Evolutionary conservation across 106 monocot genomes (phyloP).

Genomic region (Allium cepa): DNA sequence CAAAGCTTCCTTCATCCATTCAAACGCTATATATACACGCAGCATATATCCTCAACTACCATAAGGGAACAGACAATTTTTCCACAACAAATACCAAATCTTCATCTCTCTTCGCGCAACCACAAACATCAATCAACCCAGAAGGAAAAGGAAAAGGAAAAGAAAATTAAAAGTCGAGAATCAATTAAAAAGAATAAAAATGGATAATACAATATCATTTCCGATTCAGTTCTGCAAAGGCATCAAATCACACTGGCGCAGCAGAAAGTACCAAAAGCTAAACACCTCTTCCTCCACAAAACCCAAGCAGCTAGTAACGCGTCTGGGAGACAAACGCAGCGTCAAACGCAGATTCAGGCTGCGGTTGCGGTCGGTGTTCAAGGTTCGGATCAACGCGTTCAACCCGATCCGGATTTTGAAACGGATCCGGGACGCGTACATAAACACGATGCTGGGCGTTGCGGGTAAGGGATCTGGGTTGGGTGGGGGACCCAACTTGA

Average conservation of each 20-base stretch:
- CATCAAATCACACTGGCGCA: conserved; percentile 36
- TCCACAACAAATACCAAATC: too few relatives aligned
- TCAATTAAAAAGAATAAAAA: not conserved
- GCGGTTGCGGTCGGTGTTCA: not conserved
- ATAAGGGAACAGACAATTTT: too few relatives aligned
- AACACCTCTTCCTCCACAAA: conserved; percentile 1
- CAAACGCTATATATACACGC: too few relatives aligned
- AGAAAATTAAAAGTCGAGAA: too few relatives aligned
- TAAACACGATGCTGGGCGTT: conserved; percentile 35
- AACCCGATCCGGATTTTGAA: conserved; percentile 19
- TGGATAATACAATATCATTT: conserved; percentile 22
- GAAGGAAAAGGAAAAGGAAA: too few relatives aligned
- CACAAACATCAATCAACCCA: too few relatives aligned
- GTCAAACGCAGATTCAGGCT: not conserved
- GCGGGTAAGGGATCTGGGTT: conserved; percentile 1
- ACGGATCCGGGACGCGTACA: conserved; percentile 27
- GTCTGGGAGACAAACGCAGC: conserved; percentile 6
- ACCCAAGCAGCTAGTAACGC: conserved; percentile 4
- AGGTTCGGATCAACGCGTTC: not conserved
- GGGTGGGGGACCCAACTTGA: conserved; percentile 5
- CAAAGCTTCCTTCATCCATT: too few relatives aligned
- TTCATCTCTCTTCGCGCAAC: too few relatives aligned
- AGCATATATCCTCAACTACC: too few relatives aligned
- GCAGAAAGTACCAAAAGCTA: conserved; percentile 31
- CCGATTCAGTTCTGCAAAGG: conserved; percentile 37